These are phyloP conservation scores for Aspergillus pseudoviridinutans DNA, from an alignment of 2,329 filamentous ascomycete species.

Conservation along the genomic window DNA sequence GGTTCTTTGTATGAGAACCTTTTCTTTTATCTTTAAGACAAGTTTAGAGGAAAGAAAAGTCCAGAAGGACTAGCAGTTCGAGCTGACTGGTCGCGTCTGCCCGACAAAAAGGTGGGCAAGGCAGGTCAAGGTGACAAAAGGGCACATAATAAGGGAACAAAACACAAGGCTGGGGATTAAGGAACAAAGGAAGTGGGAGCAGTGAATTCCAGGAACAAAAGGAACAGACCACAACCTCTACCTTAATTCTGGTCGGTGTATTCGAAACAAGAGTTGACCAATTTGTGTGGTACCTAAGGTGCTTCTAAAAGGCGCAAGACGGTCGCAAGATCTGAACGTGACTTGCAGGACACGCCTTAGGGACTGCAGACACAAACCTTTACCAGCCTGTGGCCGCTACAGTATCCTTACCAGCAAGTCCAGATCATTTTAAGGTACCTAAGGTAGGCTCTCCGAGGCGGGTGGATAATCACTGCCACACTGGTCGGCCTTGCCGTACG, in stretches of 20 bases:
- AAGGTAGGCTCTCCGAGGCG: neutral
- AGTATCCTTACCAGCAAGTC: neutral
- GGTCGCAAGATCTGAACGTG: slow-evolving; percentile 8
- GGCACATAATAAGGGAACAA: neutral
- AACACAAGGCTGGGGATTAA: slow-evolving; percentile 5
- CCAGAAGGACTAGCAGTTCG: slow-evolving; percentile 16
- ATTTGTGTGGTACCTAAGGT: slow-evolving; percentile 11
- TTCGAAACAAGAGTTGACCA: slow-evolving; percentile 17
- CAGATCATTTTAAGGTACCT: neutral
- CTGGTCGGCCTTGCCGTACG: neutral
- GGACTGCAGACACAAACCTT: neutral
- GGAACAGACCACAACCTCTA: neutral
- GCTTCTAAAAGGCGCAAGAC: slow-evolving; percentile 6
- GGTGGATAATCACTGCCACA: neutral
- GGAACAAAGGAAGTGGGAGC: slow-evolving; percentile 2
- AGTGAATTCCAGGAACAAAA: neutral
- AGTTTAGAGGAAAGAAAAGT: slow-evolving; percentile 19
- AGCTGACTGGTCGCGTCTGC: slow-evolving; percentile 8
- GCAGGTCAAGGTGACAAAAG: neutral
- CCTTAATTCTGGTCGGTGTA: slow-evolving; percentile 19
- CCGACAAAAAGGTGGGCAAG: slow-evolving; percentile 1
- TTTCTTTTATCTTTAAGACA: slow-evolving; percentile 27
- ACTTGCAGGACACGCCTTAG: slow-evolving; percentile 12
- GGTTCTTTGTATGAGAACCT: slow-evolving; percentile 35
- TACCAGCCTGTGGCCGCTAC: neutral